Percentiles rank a stretch among this genome's conserved stretches.
phyloP scores from a whole-genome alignment of 1,284 basidiomycete species.

The Cryptococcus jaspeensis region DNA sequence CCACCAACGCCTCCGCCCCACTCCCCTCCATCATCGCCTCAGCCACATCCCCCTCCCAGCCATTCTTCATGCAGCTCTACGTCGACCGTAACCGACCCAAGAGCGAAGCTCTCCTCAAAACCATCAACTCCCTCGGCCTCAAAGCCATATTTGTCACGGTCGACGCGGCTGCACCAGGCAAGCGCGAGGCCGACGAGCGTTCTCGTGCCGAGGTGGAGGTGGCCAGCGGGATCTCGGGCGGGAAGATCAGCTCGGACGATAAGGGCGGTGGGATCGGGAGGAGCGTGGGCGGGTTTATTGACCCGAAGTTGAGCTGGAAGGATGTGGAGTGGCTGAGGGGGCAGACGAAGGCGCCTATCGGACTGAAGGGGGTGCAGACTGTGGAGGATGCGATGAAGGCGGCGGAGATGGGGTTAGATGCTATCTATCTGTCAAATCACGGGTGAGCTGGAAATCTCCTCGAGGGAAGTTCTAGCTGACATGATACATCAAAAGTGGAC shows the following conservation, averaged over 20 bases:
- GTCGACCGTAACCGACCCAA: conserved; percentile 48
- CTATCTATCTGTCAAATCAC: conserved; percentile 53
- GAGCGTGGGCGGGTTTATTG: conserved; percentile 50
- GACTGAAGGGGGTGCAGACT: conserved; percentile 51
- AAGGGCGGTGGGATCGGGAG: conserved; percentile 52
- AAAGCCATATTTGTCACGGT: conserved; percentile 52
- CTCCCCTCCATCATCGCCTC: conserved; percentile 43
- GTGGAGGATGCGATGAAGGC: conserved; percentile 52
- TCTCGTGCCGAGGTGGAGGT: conserved; percentile 47
- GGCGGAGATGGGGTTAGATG: conserved; percentile 49
- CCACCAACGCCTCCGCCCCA: conserved; percentile 49
- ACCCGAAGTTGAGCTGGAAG: conserved; percentile 46
- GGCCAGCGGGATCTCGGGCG: conserved; percentile 46
- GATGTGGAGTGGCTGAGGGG: conserved; percentile 48
- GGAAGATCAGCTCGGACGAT: conserved; percentile 44
- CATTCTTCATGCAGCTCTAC: conserved; percentile 53
- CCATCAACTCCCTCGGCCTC: conserved; percentile 41
- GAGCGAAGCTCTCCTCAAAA: conserved; percentile 41
- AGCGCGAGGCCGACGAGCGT: conserved; percentile 52
- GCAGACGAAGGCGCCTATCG: conserved; percentile 46
- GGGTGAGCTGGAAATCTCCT: conserved; percentile 32
- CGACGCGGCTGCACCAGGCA: conserved; percentile 51
- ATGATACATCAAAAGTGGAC: conserved; percentile 25
- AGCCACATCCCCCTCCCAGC: conserved; percentile 27
- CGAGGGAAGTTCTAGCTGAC: conserved; percentile 1